phyloP scores from a whole-genome alignment of 2,329 filamentous ascomycete genomes.

The Pseudogymnoascus pannorum region DNA sequence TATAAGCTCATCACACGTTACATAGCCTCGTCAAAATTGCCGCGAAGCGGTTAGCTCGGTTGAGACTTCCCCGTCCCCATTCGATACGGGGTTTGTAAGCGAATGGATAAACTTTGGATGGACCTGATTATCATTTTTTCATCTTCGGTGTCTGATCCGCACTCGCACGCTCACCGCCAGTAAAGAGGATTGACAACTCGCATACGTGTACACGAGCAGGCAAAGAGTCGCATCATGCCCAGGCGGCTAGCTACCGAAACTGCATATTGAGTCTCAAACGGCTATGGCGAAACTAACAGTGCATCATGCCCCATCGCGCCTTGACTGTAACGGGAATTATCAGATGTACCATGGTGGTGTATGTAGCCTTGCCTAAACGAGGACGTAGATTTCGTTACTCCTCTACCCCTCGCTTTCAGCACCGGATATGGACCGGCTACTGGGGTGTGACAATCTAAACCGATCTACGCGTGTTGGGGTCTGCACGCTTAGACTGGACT shows the following conservation, averaged over 20 bases:
- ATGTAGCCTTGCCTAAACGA: neutral
- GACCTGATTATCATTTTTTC: neutral
- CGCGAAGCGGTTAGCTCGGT: slow-evolving; percentile 7
- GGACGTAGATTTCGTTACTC: neutral
- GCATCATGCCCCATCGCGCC: neutral
- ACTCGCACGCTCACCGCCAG: neutral
- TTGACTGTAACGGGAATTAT: neutral
- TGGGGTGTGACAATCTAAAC: neutral
- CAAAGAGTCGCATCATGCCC: neutral
- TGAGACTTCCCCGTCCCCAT: neutral
- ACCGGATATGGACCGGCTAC: neutral
- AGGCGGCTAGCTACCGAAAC: neutral
- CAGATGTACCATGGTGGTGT: neutral
- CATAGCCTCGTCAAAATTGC: slow-evolving; percentile 9
- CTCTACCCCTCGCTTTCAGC: neutral
- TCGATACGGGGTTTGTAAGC: slow-evolving; percentile 2
- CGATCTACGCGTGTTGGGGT: neutral
- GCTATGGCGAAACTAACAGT: neutral
- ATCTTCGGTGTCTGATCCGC: neutral
- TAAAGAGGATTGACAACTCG: neutral
- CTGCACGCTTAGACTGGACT: neutral
- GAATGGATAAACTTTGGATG: neutral
- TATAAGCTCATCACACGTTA: slow-evolving; percentile 8
- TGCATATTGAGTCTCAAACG: neutral
- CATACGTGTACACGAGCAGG: neutral